Conservation (phyloP, 371 early-diverging fungal genomes). For the Mortierella sp. region DNA sequence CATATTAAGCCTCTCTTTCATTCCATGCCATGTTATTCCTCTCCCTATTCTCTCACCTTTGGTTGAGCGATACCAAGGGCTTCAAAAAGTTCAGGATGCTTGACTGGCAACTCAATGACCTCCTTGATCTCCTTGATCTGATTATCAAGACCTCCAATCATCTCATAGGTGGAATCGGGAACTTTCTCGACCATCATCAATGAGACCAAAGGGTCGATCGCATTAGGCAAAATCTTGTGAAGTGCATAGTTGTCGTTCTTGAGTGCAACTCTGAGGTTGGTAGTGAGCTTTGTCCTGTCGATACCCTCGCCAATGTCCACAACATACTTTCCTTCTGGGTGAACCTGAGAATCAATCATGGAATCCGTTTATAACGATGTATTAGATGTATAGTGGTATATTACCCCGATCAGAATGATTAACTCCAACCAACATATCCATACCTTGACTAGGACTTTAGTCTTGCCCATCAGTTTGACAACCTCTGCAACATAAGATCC, state of each 20-base stretch:
- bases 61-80: slow-evolving; percentile 99
- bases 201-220: slow-evolving; percentile 95
- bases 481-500: slow-evolving; percentile 99
- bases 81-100: slow-evolving; percentile 99
- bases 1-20: too few relatives aligned
- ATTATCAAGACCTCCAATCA: slow-evolving; percentile 99
- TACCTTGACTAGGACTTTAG: slow-evolving; percentile 98
- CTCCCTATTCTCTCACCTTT: slow-evolving; percentile 68
- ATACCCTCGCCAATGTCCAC: slow-evolving; percentile 95
- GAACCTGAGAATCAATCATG: slow-evolving; percentile 63
- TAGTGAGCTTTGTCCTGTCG: slow-evolving; percentile 93
- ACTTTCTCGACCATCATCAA: slow-evolving; percentile 99
- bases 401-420: not conserved
- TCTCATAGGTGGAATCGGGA: slow-evolving; percentile 99
- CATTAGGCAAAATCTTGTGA: slow-evolving; percentile 94
- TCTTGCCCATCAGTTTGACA: slow-evolving; percentile 99
- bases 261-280: slow-evolving; percentile 98
- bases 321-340: slow-evolving; percentile 99
- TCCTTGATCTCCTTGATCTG: slow-evolving; percentile 99
- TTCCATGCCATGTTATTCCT: not conserved
- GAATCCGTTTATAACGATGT: not conserved
- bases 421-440: not conserved
- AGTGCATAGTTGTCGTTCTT: slow-evolving; percentile 91
- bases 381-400: not conserved
- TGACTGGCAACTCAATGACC: slow-evolving; percentile 99